These are phyloP conservation scores for Petunia axillaris DNA, from an alignment of 257 asterid species.

Conservation along the genomic window DNA sequence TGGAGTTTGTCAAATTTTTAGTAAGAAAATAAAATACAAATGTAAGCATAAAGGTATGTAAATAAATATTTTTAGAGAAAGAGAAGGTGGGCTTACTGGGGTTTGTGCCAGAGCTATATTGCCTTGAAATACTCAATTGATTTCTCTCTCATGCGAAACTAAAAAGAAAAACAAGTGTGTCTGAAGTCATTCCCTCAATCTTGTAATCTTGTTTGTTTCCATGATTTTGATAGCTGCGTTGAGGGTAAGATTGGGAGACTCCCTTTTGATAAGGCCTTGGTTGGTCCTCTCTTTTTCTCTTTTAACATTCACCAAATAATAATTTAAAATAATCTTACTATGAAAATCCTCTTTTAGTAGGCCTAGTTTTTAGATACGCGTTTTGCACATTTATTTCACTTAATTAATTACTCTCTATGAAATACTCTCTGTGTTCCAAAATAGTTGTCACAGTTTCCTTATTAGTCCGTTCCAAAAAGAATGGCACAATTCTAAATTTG, in stretches of 20 bases:
- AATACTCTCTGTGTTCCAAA: too few relatives aligned
- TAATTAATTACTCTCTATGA: too few relatives aligned
- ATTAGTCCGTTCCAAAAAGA: too few relatives aligned
- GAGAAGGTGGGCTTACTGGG: neutral
- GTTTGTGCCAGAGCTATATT: neutral
- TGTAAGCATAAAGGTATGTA: neutral
- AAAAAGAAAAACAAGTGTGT: neutral
- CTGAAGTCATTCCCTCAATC: neutral
- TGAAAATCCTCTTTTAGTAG: too few relatives aligned
- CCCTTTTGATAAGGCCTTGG: neutral
- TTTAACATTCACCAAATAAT: too few relatives aligned
- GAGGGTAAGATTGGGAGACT: neutral
- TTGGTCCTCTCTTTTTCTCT: conserved; percentile 14
- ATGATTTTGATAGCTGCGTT: neutral
- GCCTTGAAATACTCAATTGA: neutral
- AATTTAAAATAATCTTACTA: too few relatives aligned
- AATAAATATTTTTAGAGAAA: neutral
- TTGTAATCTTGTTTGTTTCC: conserved; percentile 15
- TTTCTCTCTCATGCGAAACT: neutral
- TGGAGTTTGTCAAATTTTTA: conserved; percentile 3
- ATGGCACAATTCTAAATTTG: too few relatives aligned
- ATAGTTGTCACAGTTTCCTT: too few relatives aligned
- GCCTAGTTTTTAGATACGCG: too few relatives aligned
- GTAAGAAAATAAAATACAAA: neutral
- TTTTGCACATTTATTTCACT: too few relatives aligned